These are phyloP conservation scores for Linum trigynum DNA, from an alignment of 345 rosid genomes.

Conservation along the genomic window DNA sequence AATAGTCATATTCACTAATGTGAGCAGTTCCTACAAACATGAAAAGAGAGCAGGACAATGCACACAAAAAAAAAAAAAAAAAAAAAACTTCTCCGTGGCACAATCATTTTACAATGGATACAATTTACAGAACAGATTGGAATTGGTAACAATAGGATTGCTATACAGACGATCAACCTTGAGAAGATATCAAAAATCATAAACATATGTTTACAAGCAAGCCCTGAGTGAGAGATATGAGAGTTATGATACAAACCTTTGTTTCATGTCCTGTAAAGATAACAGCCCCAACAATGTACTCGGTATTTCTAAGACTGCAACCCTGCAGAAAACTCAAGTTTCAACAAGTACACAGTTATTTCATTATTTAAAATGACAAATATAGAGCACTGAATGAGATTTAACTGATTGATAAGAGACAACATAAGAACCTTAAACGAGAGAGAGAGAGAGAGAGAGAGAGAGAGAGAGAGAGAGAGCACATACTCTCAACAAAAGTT, in stretches of 20 bases:
- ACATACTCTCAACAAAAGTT: conserved; percentile 79
- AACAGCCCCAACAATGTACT: conserved; percentile 76
- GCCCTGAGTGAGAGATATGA: background rate
- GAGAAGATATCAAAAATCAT: background rate
- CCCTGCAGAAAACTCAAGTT: conserved; percentile 48
- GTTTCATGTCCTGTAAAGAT: conserved; percentile 96
- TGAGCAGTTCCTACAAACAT: background rate
- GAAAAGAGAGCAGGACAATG: background rate
- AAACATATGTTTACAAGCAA: background rate
- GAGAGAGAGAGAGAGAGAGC: conserved; percentile 14
- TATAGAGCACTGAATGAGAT: background rate
- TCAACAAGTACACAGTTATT: background rate
- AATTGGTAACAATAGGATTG: background rate
- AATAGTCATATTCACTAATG: conserved; percentile 14
- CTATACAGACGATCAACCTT: background rate
- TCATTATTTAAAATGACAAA: background rate
- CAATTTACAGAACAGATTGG: background rate
- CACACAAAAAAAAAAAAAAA: background rate
- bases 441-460: conserved; percentile 4
- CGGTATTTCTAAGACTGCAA: conserved; percentile 98
- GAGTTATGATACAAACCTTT: conserved; percentile 45
- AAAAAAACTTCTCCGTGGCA: background rate
- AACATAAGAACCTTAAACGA: background rate
- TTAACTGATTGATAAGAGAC: conserved; percentile 1
- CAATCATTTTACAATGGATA: no score